A percentile compares a stretch with the other conserved stretches of the same genome.
Evolutionary conservation across 352 stramenopile genomes (phyloP).

Genomic region (Phytopythium kandeliae): DNA sequence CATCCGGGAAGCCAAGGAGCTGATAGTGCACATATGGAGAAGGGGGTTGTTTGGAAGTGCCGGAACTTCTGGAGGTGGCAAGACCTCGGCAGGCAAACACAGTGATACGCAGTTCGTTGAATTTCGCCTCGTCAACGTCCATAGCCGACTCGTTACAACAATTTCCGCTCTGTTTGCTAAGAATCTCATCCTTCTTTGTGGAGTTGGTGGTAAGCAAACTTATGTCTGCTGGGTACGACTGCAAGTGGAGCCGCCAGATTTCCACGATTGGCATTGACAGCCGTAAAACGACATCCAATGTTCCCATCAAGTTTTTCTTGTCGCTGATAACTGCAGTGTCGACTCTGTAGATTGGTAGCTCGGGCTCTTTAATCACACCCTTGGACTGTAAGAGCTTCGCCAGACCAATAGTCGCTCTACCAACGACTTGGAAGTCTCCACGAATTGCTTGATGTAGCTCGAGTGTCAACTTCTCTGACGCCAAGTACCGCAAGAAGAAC

Average conservation of each 20-base stretch:
- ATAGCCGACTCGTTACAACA: conserved; percentile 10
- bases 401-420: conserved; percentile 57
- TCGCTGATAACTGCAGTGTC: conserved; percentile 12
- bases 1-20: conserved; percentile 82
- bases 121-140: conserved; percentile 9
- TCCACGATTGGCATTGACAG: conserved; percentile 88
- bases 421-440: conserved; percentile 88
- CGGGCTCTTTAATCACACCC: conserved; percentile 64
- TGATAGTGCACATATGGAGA: conserved; percentile 90
- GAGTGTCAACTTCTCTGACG: conserved; percentile 79
- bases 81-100: conserved; percentile 62
- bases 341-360: conserved; percentile 37
- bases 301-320: conserved; percentile 38
- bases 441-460: conserved; percentile 87
- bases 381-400: conserved; percentile 65
- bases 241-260: conserved; percentile 88
- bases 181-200: conserved; percentile 13
- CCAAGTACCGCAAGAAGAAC: conserved; percentile 90
- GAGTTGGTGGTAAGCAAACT: conserved; percentile 31
- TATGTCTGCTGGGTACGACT: conserved; percentile 82
- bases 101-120: conserved; percentile 68
- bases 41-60: conserved; percentile 6
- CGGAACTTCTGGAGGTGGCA: conserved; percentile 16
- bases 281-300: conserved; percentile 76
- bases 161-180: not conserved